Evolutionary conservation across 2,329 filamentous ascomycete genomes (phyloP).

Genomic region (Trichoderma sp.): DNA sequence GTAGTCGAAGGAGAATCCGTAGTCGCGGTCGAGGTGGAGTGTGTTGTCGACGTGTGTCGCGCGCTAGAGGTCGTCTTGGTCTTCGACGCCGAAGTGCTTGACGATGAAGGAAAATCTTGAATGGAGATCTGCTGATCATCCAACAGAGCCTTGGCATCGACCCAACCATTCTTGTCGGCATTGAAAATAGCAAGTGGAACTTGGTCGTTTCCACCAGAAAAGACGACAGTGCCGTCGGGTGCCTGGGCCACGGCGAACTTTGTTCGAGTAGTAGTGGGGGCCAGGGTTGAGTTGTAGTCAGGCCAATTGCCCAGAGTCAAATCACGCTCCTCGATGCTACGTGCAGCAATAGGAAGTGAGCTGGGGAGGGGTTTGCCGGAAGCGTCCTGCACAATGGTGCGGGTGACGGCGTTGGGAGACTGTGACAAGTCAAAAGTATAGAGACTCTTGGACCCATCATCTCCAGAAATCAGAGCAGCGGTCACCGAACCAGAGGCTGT

Average conservation of each 20-base stretch:
- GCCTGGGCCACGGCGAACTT: conserved; percentile 74
- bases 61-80: conserved; percentile 21
- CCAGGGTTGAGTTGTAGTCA: conserved; percentile 74
- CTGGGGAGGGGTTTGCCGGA: conserved; percentile 58
- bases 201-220: conserved; percentile 73
- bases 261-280: conserved; percentile 64
- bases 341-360: conserved; percentile 47
- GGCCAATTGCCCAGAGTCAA: conserved; percentile 71
- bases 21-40: conserved; percentile 33
- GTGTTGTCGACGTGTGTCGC: conserved; percentile 12
- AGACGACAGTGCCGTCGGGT: conserved; percentile 68
- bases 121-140: conserved; percentile 44
- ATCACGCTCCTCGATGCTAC: conserved; percentile 38
- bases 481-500: conserved; percentile 62
- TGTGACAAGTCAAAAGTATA: conserved; percentile 76
- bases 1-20: conserved; percentile 33
- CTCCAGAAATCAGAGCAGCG: conserved; percentile 68
- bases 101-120: conserved; percentile 40
- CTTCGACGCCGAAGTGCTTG: conserved; percentile 34
- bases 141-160: conserved; percentile 70
- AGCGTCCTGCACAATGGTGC: conserved; percentile 67
- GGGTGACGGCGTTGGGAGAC: conserved; percentile 74
- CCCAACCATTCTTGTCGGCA: conserved; percentile 74
- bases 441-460: conserved; percentile 77
- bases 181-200: conserved; percentile 79